phyloP scores from a whole-genome alignment of 305 asterid genomes.

The Fraxinus greggii region DNA sequence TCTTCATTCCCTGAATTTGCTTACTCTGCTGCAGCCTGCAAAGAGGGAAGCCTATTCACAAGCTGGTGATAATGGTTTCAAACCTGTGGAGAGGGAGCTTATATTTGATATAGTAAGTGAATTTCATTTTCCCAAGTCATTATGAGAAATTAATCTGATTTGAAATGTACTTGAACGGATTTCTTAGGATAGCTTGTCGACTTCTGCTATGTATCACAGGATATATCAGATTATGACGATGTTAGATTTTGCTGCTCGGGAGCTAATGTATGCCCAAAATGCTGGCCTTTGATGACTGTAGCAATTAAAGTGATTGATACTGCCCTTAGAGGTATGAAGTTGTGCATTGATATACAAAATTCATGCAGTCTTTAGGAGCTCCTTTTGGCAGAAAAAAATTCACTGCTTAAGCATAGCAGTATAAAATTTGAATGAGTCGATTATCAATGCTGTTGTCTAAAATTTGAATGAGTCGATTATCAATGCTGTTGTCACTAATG shows the following conservation, averaged over 20 bases:
- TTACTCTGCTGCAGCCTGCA: constrained; percentile 59
- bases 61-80: constrained; percentile 66
- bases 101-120: constrained; percentile 85
- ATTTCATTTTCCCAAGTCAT: background rate
- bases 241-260: constrained; percentile 95
- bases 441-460: background rate
- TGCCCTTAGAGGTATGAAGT: constrained; percentile 78
- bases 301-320: constrained; percentile 88
- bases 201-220: constrained; percentile 42
- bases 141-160: background rate
- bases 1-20: constrained; percentile 16
- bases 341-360: background rate
- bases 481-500: background rate
- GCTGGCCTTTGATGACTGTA: constrained; percentile 97
- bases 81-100: constrained; percentile 81
- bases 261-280: constrained; percentile 81
- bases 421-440: background rate
- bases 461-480: background rate
- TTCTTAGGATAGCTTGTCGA: constrained; percentile 14
- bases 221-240: constrained; percentile 91
- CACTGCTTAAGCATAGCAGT: background rate
- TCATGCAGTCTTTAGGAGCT: background rate
- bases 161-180: constrained; percentile 5
- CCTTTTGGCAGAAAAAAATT: background rate
- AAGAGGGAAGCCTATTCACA: constrained; percentile 85